A percentile compares a stretch with the other conserved stretches of the same genome.
These are phyloP conservation scores for Funneliformis geosporum DNA, from an alignment of 192 early-diverging fungal genomes.

Conservation along the genomic window DNA sequence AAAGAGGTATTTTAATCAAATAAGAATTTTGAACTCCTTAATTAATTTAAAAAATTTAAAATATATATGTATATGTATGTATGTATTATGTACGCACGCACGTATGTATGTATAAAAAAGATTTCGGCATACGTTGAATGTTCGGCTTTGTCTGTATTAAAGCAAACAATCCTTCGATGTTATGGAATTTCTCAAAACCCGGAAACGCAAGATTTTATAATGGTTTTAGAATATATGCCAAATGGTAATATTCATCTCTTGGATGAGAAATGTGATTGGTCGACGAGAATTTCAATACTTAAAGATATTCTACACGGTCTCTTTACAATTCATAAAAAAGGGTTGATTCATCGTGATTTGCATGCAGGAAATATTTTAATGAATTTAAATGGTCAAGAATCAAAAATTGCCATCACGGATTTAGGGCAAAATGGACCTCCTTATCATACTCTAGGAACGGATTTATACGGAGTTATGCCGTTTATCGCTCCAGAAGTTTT, in stretches of 20 bases:
- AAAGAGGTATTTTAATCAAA: neutral
- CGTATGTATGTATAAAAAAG: neutral
- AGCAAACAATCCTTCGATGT: neutral
- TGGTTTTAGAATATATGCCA: conserved; percentile 43
- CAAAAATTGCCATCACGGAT: neutral
- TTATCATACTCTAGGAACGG: neutral
- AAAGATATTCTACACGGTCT: conserved; percentile 36
- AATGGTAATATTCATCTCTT: neutral
- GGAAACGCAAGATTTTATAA: conserved; percentile 39
- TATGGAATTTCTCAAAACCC: conserved; percentile 42
- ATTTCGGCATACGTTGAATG: neutral
- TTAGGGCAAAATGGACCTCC: neutral
- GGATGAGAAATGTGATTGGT: neutral
- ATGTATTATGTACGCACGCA: no score
- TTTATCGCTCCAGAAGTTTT: conserved; percentile 40
- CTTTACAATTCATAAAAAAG: conserved; percentile 40
- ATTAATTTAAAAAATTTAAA: no score
- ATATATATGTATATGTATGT: no score
- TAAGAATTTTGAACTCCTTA: no score
- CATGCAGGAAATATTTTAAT: conserved; percentile 50
- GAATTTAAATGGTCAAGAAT: neutral
- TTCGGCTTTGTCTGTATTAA: neutral
- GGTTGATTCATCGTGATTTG: conserved; percentile 44
- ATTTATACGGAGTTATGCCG: conserved; percentile 37
- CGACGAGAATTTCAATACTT: neutral